Conservation (phyloP, 2,329 filamentous ascomycete genomes). For the Neofusicoccum umdonicola region DNA sequence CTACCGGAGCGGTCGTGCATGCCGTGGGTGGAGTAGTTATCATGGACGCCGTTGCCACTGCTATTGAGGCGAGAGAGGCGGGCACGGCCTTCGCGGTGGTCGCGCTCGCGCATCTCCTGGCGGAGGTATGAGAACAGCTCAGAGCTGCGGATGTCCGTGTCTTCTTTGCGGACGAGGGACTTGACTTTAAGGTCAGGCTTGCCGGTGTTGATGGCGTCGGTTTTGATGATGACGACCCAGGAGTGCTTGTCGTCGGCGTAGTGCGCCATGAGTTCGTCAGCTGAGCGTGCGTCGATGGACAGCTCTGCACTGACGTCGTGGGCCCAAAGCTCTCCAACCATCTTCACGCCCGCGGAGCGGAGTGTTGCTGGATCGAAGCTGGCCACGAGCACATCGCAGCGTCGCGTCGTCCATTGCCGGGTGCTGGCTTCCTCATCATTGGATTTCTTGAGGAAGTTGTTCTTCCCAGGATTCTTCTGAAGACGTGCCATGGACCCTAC, state of each 20-base stretch:
- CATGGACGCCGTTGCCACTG: constrained; percentile 23
- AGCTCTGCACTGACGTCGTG: constrained; percentile 87
- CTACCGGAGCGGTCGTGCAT: neutral
- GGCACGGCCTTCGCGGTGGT: constrained; percentile 56
- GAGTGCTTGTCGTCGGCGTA: constrained; percentile 75
- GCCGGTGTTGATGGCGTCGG: constrained; percentile 55
- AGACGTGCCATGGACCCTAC: constrained; percentile 60
- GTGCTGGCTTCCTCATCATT: constrained; percentile 56
- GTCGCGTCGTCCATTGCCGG: constrained; percentile 36
- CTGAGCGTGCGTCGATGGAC: constrained; percentile 72
- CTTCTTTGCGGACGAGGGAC: constrained; percentile 72
- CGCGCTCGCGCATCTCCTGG: constrained; percentile 76
- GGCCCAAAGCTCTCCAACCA: constrained; percentile 76
- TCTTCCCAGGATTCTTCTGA: constrained; percentile 47
- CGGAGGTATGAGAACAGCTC: constrained; percentile 80
- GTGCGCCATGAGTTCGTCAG: constrained; percentile 74
- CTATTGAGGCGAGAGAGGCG: constrained; percentile 29
- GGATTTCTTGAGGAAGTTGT: constrained; percentile 63
- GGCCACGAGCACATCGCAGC: constrained; percentile 87
- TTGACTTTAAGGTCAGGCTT: constrained; percentile 70
- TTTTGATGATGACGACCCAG: constrained; percentile 88
- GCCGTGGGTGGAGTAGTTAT: neutral
- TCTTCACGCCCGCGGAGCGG: constrained; percentile 70
- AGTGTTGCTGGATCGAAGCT: constrained; percentile 79
- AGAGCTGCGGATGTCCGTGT: constrained; percentile 68